Base-by-base conservation (phyloP, 768 basidiomycete genomes). In the Mycena metata region DNA sequence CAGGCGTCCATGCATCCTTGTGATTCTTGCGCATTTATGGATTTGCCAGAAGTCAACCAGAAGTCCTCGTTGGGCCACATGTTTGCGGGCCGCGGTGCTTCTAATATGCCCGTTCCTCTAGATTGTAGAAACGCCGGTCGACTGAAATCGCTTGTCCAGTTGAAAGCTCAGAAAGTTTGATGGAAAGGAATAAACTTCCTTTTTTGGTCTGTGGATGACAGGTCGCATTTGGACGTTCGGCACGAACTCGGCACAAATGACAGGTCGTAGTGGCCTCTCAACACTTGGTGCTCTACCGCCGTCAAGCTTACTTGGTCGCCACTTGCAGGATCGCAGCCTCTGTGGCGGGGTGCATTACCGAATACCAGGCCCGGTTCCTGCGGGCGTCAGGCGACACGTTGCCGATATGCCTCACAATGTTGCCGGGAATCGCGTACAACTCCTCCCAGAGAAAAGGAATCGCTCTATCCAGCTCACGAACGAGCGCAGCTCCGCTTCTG, bases 281-380 rank as follows among this genome's bases (percentile, higher is more conserved):
- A 45, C 17, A 30, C 30, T 50, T 30, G 49, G 41, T 63, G 30
- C 30, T 30, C 30, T 30, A 41, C 62, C 33, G 55, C 26, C 47
- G 58, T 60, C 56, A 60, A 66, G 30, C 30, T 66, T 66, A 60
- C n/a, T 39, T 58, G 49, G 64, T 57, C 11, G 30, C 30, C 36
- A 30, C 47, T 45, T 54, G 47, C 43, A 50, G 36, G 23, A 49
- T 51, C 50, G 17, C 55, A 16, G 36, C 23, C 41, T 54, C 35
- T 43, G 64, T 60, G 64, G 64, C 64, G 58, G 23, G 43, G 11
- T 39, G 39, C 39, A 50, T 35, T 8, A 30, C 57, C 58, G 65
- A 39, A n/a, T 43, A 24, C 50, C 58, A 58, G 43, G n/a, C 52
- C 65, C 65, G 65, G 65, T 66, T 66, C 55, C 23, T 30, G 58